Evolutionary conservation across 2,329 filamentous ascomycete genomes (phyloP).

Genomic region (Periglandula ipomoeae): DNA sequence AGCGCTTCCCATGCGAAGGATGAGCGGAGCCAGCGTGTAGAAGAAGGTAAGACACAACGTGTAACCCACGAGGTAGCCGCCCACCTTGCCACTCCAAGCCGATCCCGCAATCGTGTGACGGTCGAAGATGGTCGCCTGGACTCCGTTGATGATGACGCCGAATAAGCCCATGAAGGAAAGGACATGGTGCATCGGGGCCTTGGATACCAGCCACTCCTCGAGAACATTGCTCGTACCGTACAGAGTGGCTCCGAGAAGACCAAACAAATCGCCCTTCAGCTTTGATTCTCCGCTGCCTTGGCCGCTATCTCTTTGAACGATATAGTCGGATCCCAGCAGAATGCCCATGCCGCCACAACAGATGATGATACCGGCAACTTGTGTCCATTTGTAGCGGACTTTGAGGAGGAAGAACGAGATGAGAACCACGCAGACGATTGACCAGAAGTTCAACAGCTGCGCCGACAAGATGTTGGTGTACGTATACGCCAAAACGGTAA

Average conservation of each 20-base stretch:
- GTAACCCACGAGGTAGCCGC: conserved; percentile 81
- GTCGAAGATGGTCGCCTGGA: conserved; percentile 88
- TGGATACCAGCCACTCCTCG: conserved; percentile 89
- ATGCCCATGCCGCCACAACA: conserved; percentile 88
- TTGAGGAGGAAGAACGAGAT: conserved; percentile 74
- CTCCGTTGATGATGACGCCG: conserved; percentile 83
- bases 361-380: conserved; percentile 79
- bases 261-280: conserved; percentile 89
- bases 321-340: conserved; percentile 77
- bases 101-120: conserved; percentile 30
- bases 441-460: conserved; percentile 98
- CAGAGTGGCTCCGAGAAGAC: conserved; percentile 76
- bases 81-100: conserved; percentile 33
- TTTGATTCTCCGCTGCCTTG: conserved; percentile 54
- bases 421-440: conserved; percentile 83
- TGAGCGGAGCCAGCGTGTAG: conserved; percentile 76
- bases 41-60: conserved; percentile 77
- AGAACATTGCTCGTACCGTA: conserved; percentile 89
- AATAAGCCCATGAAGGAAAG: conserved; percentile 84
- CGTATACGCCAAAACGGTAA: conserved; percentile 87
- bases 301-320: conserved; percentile 59
- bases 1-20: conserved; percentile 82
- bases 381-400: conserved; percentile 82
- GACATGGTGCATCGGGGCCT: conserved; percentile 83
- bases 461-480: conserved; percentile 88